Conservation (phyloP, 768 basidiomycete genomes). For the Gymnopilus junonius region DNA sequence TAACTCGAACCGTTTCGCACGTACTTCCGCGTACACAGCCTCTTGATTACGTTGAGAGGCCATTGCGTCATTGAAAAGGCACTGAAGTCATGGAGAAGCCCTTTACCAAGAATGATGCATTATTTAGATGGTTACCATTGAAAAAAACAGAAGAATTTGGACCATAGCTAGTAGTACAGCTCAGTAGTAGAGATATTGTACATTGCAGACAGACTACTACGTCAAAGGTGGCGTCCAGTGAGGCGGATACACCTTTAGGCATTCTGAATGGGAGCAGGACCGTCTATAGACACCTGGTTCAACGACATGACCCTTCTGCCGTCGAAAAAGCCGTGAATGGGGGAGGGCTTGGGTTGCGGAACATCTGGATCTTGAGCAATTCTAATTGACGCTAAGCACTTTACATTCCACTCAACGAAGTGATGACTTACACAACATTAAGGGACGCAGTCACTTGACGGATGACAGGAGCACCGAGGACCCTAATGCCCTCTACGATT, state of each 20-base stretch:
- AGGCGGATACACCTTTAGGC: too few species aligned
- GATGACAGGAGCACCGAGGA: constrained; percentile 35
- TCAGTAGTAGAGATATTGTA: too few species aligned
- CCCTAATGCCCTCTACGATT: constrained; percentile 34
- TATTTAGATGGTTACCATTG: too few species aligned
- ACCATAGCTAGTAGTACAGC: too few species aligned
- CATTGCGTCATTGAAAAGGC: too few species aligned
- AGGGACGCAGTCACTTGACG: constrained; percentile 34
- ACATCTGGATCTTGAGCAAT: constrained; percentile 9
- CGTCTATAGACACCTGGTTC: constrained; percentile 4
- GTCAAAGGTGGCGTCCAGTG: too few species aligned
- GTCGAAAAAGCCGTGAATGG: constrained; percentile 9
- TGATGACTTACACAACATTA: constrained; percentile 36
- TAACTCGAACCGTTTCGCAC: too few species aligned
- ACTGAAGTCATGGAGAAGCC: too few species aligned
- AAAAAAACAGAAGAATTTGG: too few species aligned
- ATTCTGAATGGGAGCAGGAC: neutral
- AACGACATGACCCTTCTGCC: constrained; percentile 9
- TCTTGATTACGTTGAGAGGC: too few species aligned
- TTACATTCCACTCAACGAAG: neutral
- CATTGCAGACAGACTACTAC: neutral
- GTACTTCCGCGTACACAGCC: too few species aligned
- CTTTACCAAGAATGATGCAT: too few species aligned
- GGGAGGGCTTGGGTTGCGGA: constrained; percentile 1
- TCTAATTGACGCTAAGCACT: neutral